phyloP scores from a whole-genome alignment of 352 stramenopile species.

The Peronospora farinosa region DNA sequence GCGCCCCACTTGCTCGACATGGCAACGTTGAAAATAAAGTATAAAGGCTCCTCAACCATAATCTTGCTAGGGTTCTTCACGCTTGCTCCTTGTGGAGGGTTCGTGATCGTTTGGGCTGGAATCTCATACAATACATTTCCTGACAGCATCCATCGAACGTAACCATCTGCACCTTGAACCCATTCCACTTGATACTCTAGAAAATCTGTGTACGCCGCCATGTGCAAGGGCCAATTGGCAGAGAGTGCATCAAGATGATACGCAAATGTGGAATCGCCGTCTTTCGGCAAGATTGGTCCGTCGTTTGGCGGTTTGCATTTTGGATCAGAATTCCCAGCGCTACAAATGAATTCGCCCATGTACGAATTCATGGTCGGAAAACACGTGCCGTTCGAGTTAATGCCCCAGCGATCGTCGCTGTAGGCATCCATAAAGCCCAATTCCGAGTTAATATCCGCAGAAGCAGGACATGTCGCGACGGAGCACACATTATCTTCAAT shows the following conservation, averaged over 20 bases:
- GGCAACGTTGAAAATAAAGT: conserved; percentile 93
- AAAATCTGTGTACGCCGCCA: conserved; percentile 42
- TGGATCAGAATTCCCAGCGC: conserved; percentile 27
- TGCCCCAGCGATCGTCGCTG: conserved; percentile 29
- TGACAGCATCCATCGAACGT: conserved; percentile 76
- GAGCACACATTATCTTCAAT: conserved; percentile 40
- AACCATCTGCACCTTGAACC: conserved; percentile 42
- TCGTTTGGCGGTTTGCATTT: conserved; percentile 18
- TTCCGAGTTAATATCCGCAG: conserved; percentile 34
- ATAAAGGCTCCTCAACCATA: conserved; percentile 93
- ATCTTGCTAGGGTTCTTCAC: conserved; percentile 69
- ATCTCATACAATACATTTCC: conserved; percentile 87
- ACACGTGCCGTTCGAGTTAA: conserved; percentile 44
- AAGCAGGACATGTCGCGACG: conserved; percentile 32
- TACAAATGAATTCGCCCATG: conserved; percentile 43
- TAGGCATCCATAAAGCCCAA: conserved; percentile 25
- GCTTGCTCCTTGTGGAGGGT: conserved; percentile 42
- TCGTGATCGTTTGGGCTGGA: conserved; percentile 45
- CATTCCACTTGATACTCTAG: conserved; percentile 59
- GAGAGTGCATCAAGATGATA: conserved; percentile 81
- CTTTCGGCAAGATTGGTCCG: conserved; percentile 3
- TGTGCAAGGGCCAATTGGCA: conserved; percentile 45
- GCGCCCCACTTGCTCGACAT: conserved; percentile 88
- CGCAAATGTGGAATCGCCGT: conserved; percentile 28
- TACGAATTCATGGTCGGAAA: conserved; percentile 45